Base-by-base conservation (phyloP, 2,329 filamentous ascomycete species). In the Diplocarpon rosae region DNA sequence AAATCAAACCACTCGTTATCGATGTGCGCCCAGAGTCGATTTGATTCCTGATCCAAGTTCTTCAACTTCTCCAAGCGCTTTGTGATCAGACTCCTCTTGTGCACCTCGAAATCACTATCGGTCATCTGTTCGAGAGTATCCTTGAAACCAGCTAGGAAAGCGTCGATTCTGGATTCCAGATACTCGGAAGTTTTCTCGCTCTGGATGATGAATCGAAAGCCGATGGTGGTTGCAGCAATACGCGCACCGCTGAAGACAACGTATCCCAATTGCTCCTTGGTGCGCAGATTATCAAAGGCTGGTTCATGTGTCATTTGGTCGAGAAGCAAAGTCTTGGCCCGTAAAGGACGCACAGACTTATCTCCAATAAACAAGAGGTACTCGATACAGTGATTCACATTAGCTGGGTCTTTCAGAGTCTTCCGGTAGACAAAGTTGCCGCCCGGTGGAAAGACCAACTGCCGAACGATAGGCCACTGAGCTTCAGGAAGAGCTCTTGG, bases 191-290 rank as follows among this genome's bases (percentile, higher is more conserved):
- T 79, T 60, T 83, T 83, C 65, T 98, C 90, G 60, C 87, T 95
- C 67, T 98, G 92, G 27, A 98, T 87, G 50, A 96, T 76, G 52
- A 98, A 83, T 5, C 89, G 77, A 65, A 92, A 92, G 1, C 85
- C 86, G 56, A 86, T 82, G 0, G 83, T 90, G 0, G 84, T 88
- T n/a, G 78, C 69, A 44, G 83, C 78, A 42, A 75, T 74, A 32
- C 82, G 72, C 10, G 79, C 72, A 24, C 87, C 85, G 39, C 85
- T 90, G 65, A 90, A 95, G 0, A 98, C 90, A 42, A 98, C 85
- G 56, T 98, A 98, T 11, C 92, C 92, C 6, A 98, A 80, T 65
- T 98, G 90, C 63, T 98, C 90, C 65, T 96, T 95, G 35, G 92
- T 96, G 39, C 92, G 79, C 7, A 98, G 73, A 63, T 94, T 88